Conservation (phyloP, 2,329 filamentous ascomycete species). For the Rosellinia necatrix region DNA sequence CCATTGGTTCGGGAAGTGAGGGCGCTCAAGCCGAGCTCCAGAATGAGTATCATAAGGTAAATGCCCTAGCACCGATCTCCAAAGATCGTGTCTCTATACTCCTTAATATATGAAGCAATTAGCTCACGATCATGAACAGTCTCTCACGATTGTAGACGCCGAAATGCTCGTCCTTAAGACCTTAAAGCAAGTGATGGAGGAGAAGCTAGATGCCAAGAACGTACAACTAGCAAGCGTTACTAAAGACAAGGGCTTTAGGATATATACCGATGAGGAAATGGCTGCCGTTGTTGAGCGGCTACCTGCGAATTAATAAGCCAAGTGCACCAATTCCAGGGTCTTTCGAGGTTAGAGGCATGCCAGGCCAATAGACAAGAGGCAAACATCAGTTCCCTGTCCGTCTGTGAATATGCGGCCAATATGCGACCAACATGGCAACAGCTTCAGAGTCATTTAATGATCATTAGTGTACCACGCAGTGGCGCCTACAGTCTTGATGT, state of each 20-base stretch:
- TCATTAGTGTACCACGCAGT: conserved; percentile 19
- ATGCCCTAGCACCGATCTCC: conserved; percentile 11
- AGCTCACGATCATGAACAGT: conserved; percentile 51
- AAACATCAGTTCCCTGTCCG: conserved; percentile 11
- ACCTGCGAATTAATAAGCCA: conserved; percentile 60
- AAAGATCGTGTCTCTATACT: not conserved
- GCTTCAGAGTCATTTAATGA: not conserved
- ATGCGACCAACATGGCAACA: conserved; percentile 7
- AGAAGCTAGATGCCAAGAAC: conserved; percentile 98
- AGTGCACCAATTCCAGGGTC: conserved; percentile 8
- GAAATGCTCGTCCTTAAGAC: conserved; percentile 97
- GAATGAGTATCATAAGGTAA: conserved; percentile 94
- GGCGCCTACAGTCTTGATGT: conserved; percentile 7
- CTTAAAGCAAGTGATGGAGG: conserved; percentile 99
- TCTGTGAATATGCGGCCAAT: conserved; percentile 13
- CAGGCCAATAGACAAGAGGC: conserved; percentile 23
- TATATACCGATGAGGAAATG: conserved; percentile 99
- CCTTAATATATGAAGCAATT: not conserved
- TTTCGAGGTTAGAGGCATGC: conserved; percentile 10
- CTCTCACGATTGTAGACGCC: conserved; percentile 87
- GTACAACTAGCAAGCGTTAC: conserved; percentile 98
- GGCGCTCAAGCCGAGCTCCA: conserved; percentile 97
- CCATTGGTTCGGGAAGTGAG: conserved; percentile 95
- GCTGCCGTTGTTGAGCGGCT: conserved; percentile 85
- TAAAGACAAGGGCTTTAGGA: conserved; percentile 96